Evolutionary conservation across 192 early-diverging fungal genomes (phyloP).

Genomic region (Backusella circina): DNA sequence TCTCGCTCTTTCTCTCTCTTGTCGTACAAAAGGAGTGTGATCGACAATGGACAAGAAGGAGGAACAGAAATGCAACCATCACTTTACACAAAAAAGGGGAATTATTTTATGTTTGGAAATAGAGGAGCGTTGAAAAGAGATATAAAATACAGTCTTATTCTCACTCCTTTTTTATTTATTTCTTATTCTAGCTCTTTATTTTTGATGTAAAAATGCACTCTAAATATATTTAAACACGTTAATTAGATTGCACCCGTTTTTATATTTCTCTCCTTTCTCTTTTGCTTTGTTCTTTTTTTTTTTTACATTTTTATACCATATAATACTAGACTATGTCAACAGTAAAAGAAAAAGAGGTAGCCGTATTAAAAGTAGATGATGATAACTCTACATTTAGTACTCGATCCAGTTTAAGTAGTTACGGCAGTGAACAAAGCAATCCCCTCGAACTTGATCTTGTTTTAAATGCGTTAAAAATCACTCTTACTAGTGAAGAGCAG

Average conservation of each 20-base stretch:
- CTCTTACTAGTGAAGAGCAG: neutral
- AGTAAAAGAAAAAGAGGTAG: neutral
- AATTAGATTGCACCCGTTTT: neutral
- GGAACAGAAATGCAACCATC: neutral
- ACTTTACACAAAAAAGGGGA: neutral
- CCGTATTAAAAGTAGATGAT: neutral
- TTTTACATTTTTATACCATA: too few species aligned
- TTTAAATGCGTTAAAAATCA: neutral
- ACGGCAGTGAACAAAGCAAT: neutral
- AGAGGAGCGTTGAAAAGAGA: neutral
- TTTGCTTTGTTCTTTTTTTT: neutral
- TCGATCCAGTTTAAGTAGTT: slow-evolving; percentile 4
- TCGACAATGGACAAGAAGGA: neutral
- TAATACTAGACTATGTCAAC: too few species aligned
- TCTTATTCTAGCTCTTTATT: neutral
- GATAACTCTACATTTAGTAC: neutral
- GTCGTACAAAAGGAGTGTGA: neutral
- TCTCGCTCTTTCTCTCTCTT: too few species aligned
- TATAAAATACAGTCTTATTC: neutral
- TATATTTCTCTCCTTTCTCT: neutral
- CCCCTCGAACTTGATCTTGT: slow-evolving; percentile 5
- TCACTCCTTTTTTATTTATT: neutral
- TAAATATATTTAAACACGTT: neutral
- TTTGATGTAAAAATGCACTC: neutral
- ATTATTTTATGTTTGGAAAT: neutral